These are phyloP conservation scores for Cladophialophora chaetospira DNA, from an alignment of 2,329 filamentous ascomycete species.

Conservation along the genomic window DNA sequence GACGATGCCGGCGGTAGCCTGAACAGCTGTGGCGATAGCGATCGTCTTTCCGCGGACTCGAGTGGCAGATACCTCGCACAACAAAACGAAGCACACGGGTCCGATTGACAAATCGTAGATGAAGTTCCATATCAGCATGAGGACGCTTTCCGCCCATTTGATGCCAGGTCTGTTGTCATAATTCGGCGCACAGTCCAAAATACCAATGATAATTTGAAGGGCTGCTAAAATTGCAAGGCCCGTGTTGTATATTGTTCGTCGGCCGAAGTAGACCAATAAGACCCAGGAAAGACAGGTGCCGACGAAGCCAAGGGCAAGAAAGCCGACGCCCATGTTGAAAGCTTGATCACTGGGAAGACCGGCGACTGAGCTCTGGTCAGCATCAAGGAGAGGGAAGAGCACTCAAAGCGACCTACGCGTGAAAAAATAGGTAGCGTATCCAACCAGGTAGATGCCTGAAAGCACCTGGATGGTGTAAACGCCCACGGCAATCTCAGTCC, in stretches of 20 bases:
- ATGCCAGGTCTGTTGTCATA: constrained; percentile 33
- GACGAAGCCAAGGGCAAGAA: constrained; percentile 43
- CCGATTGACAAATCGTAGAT: constrained; percentile 46
- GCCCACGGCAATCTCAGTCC: constrained; percentile 49
- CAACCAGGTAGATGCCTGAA: constrained; percentile 47
- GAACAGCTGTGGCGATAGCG: constrained; percentile 44
- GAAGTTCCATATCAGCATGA: constrained; percentile 45
- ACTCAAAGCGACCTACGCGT: constrained; percentile 37
- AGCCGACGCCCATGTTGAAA: constrained; percentile 45
- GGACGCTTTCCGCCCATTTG: constrained; percentile 41
- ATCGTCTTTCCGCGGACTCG: constrained; percentile 50
- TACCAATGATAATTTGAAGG: constrained; percentile 44
- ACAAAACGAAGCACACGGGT: constrained; percentile 49
- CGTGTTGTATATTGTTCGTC: constrained; percentile 39
- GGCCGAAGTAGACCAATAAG: constrained; percentile 39
- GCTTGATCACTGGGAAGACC: constrained; percentile 39
- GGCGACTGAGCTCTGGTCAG: constrained; percentile 24
- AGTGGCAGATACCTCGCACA: constrained; percentile 51
- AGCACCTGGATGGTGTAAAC: constrained; percentile 50
- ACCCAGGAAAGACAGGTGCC: constrained; percentile 44
- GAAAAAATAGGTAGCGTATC: constrained; percentile 54
- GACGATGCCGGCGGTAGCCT: constrained; percentile 43
- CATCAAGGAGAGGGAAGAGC: not conserved
- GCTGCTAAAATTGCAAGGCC: constrained; percentile 39
- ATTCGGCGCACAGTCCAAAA: constrained; percentile 44